phyloP scores from a whole-genome alignment of 1,284 basidiomycete species.

The Abortiporus biennis region DNA sequence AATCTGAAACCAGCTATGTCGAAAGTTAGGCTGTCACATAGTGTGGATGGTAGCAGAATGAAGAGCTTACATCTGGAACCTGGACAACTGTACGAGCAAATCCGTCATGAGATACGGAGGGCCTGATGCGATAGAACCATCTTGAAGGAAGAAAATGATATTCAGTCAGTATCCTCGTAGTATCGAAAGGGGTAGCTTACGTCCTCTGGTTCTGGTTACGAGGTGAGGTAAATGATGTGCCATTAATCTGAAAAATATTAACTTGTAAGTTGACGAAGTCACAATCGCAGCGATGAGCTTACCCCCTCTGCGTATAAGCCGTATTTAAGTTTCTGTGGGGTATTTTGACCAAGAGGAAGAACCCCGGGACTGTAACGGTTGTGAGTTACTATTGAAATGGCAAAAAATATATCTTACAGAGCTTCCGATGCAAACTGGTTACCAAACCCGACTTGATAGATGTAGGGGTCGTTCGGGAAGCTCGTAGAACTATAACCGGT shows the following conservation, averaged over 20 bases:
- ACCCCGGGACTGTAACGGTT: constrained; percentile 39
- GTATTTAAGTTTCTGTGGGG: constrained; percentile 55
- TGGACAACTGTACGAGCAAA: neutral
- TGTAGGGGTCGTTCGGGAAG: constrained; percentile 46
- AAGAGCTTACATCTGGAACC: constrained; percentile 2
- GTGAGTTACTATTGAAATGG: neutral
- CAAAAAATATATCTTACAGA: constrained; percentile 28
- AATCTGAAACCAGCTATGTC: constrained; percentile 3
- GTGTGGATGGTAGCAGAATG: neutral
- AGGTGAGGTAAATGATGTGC: constrained; percentile 5
- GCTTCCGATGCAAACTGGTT: constrained; percentile 49
- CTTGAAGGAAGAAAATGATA: neutral
- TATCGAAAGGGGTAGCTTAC: neutral
- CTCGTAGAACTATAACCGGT: neutral
- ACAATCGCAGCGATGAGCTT: constrained; percentile 14
- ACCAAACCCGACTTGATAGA: constrained; percentile 50
- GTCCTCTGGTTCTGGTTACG: constrained; percentile 3
- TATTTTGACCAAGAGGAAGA: constrained; percentile 51
- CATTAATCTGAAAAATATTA: constrained; percentile 4
- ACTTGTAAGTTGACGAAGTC: neutral
- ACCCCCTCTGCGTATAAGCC: constrained; percentile 57
- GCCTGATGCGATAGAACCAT: constrained; percentile 7
- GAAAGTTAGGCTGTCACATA: neutral
- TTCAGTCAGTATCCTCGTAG: neutral
- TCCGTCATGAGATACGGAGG: constrained; percentile 6